These are phyloP conservation scores for Yarrowia sp. DNA, from an alignment of 805 yeast genomes.

Conservation along the genomic window DNA sequence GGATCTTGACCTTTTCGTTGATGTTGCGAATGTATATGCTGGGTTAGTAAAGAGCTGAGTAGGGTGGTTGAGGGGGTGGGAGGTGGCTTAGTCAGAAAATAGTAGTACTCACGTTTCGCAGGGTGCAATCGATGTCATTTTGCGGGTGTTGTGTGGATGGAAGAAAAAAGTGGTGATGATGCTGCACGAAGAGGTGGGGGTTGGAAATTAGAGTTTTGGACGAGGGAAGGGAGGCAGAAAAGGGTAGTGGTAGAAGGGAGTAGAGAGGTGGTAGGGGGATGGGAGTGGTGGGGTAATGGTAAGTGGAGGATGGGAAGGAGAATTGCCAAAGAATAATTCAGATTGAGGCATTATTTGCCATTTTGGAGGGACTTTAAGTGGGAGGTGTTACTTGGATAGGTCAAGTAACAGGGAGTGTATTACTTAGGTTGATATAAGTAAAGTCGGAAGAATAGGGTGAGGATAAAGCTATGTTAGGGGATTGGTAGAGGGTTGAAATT, in stretches of 20 bases:
- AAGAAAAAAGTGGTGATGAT: conserved; percentile 8
- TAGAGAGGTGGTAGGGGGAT: not conserved
- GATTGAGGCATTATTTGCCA: no score
- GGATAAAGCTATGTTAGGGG: no score
- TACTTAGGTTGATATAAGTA: no score
- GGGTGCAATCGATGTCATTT: conserved; percentile 3
- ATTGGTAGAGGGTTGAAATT: no score
- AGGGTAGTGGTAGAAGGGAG: not conserved
- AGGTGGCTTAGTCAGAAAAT: no score
- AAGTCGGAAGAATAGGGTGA: no score
- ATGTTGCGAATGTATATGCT: conserved; percentile 63
- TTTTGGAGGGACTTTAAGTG: no score
- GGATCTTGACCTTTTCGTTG: conserved; percentile 62
- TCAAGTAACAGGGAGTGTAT: no score
- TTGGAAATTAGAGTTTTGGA: not conserved
- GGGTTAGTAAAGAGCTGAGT: no score
- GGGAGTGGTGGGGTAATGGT: not conserved
- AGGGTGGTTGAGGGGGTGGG: no score
- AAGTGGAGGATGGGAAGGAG: not conserved
- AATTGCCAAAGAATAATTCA: no score
- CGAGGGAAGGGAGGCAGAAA: not conserved
- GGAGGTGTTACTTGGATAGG: no score
- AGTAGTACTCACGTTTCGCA: not conserved
- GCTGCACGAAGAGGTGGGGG: not conserved
- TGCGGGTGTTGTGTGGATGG: not conserved